Percentiles rank a stretch among this genome's conserved stretches.
Evolutionary conservation across 371 early-diverging fungal genomes (phyloP).

Genomic region (Lichtheimia hyalospora): DNA sequence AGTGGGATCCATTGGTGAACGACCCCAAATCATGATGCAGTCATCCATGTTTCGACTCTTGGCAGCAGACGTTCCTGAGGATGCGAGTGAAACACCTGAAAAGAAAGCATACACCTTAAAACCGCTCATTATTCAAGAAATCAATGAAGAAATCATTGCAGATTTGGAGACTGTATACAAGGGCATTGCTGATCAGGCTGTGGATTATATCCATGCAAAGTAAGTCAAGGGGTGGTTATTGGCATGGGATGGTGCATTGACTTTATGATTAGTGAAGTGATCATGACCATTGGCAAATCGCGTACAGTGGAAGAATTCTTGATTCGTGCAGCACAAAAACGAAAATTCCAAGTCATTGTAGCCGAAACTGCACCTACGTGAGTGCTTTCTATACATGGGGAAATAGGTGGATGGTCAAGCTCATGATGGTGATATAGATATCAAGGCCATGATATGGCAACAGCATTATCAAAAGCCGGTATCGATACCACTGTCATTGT

Average conservation of each 20-base stretch:
- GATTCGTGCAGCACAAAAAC: constrained; percentile 79
- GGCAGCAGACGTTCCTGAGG: constrained; percentile 48
- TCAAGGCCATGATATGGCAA: constrained; percentile 86
- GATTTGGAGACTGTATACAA: constrained; percentile 74
- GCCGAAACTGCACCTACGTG: constrained; percentile 89
- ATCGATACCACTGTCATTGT: constrained; percentile 92
- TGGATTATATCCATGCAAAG: constrained; percentile 90
- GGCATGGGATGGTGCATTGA: neutral
- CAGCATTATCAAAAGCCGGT: constrained; percentile 71
- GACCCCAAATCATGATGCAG: constrained; percentile 25
- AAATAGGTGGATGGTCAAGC: no score
- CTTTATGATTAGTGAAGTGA: constrained; percentile 74
- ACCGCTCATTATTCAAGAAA: constrained; percentile 75
- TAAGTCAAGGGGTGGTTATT: constrained; percentile 25
- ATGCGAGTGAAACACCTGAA: constrained; percentile 29
- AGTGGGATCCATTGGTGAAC: constrained; percentile 19
- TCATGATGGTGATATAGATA: constrained; percentile 35
- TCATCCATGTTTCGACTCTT: constrained; percentile 68
- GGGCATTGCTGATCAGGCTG: constrained; percentile 77
- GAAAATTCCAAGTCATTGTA: constrained; percentile 92
- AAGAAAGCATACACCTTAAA: constrained; percentile 54
- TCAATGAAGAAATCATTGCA: constrained; percentile 81
- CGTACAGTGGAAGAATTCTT: constrained; percentile 87
- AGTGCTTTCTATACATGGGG: constrained; percentile 8
- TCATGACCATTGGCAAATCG: constrained; percentile 91